Base-by-base conservation (phyloP, 164 flowering plant genomes). In the Berberis thunbergii region DNA sequence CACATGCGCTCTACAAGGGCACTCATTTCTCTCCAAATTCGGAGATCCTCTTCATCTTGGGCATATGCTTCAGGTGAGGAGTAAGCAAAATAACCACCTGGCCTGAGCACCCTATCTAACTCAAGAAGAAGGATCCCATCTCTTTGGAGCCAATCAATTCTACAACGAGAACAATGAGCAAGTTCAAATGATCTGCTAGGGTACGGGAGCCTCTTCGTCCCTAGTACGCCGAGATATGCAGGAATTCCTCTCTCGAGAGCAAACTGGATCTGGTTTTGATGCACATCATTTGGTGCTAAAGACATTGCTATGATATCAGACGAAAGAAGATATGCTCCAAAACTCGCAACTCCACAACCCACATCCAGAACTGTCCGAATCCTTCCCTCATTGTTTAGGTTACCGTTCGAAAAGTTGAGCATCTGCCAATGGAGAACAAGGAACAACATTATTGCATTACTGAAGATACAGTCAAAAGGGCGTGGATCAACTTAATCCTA, bases 1-100 rank as follows among this genome's bases (percentile, higher is more conserved):
- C 97, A 91, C 97, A 91, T 91, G 2, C 91, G 83, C 59, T 78
- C 85, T 59, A 91, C 97, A 64, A 91, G 89, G 65, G 84, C 84
- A 80, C 97, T 88, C 96, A 91, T 91, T 60, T 81, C 80, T 70
- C 53, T 80, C 97, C 97, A 88, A 48, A 91, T 91, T 65, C 83
- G 78, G 13, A 80, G 83, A 77, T 91, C 86, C 71, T 90, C 91
- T 68, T 86, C 97, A 76, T 90, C 97, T 67, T 88, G 93, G 41
- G 96, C 96, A 83, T 91, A 91, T 61, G 96, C 96, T 77, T 91
- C 97, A 12, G 97, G 97, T 59, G 97, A 91, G 1, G 97, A 91
- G 75, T 91, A 91, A 4, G 90, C 94, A 82, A 91, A 91, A 74
- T 91, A 88, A 60, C 97, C 97, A 65, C 97, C 97, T 13, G 97